These are phyloP conservation scores for Dictyostelium purpureum DNA, from an alignment of 78 protist genomes.

Conservation along the genomic window DNA sequence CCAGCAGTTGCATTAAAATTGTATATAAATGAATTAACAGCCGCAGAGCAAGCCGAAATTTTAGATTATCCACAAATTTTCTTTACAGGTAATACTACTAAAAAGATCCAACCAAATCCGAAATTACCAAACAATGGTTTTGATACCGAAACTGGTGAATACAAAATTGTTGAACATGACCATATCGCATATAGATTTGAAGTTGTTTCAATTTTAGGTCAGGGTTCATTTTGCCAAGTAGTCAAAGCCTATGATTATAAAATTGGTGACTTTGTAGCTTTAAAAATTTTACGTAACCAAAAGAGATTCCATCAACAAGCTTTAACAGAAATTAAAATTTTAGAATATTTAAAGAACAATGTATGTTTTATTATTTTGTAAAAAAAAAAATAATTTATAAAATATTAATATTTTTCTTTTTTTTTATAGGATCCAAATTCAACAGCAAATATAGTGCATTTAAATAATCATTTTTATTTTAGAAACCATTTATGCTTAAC, in stretches of 20 bases:
- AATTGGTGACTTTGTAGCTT: constrained; percentile 83
- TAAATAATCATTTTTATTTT: constrained; percentile 85
- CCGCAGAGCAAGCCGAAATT: constrained; percentile 86
- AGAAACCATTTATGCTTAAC: constrained; percentile 92
- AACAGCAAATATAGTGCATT: constrained; percentile 87
- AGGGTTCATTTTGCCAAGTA: constrained; percentile 96
- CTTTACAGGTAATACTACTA: constrained; percentile 50
- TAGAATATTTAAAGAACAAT: constrained; percentile 82
- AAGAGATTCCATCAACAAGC: constrained; percentile 96
- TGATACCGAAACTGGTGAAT: constrained; percentile 95
- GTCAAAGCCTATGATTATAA: constrained; percentile 72
- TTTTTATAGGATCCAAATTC: constrained; percentile 85
- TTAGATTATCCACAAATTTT: constrained; percentile 84
- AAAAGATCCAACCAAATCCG: constrained; percentile 32
- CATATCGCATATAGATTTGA: constrained; percentile 94
- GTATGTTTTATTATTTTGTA: constrained; percentile 81
- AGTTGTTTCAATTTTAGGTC: constrained; percentile 92
- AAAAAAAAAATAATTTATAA: neutral
- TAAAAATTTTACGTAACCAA: constrained; percentile 94
- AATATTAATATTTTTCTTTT: constrained; percentile 65
- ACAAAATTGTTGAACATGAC: constrained; percentile 85
- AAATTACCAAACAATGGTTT: constrained; percentile 78
- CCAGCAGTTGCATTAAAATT: constrained; percentile 29
- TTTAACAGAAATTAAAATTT: constrained; percentile 93
- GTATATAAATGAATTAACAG: constrained; percentile 55